Percentiles rank a stretch among this genome's conserved stretches.
These are phyloP conservation scores for Colletotrichum sublineola DNA, from an alignment of 2,329 filamentous ascomycete genomes.

Conservation along the genomic window DNA sequence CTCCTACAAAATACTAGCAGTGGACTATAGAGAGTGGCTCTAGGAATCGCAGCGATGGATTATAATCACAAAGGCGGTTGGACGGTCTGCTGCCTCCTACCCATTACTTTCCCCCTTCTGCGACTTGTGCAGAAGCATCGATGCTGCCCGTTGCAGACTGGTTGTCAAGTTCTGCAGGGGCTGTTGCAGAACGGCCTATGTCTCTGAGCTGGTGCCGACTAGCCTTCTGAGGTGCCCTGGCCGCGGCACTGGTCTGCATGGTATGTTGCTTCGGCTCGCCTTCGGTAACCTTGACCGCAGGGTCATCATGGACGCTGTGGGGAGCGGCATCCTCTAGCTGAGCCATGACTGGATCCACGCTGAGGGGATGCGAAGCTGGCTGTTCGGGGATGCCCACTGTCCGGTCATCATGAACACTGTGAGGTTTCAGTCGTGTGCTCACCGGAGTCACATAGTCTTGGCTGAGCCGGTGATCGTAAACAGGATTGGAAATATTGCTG, in stretches of 20 bases:
- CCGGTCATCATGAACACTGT: conserved; percentile 22
- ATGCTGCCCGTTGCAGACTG: background rate
- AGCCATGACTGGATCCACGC: background rate
- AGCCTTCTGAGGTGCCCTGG: background rate
- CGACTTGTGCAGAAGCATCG: background rate
- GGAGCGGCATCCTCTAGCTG: background rate
- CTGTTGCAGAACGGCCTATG: conserved; percentile 13
- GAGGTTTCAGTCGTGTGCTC: conserved; percentile 3
- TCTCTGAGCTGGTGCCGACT: conserved; percentile 1
- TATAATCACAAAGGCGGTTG: conserved; percentile 27
- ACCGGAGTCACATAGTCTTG: conserved; percentile 11
- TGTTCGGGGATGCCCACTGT: conserved; percentile 3
- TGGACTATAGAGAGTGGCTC: conserved; percentile 1
- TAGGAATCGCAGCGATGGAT: conserved; percentile 3
- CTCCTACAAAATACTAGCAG: conserved; percentile 12
- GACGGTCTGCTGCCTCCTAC: background rate
- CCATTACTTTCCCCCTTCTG: background rate
- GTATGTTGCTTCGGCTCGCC: conserved; percentile 12
- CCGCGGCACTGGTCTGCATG: background rate
- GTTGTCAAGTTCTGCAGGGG: conserved; percentile 1
- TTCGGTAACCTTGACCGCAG: conserved; percentile 9
- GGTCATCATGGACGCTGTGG: conserved; percentile 22
- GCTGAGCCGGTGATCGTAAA: conserved; percentile 29
- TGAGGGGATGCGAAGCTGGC: conserved; percentile 5
- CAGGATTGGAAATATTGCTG: background rate